Percentiles rank a stretch among this genome's conserved stretches.
Conservation (phyloP, 345 rosid genomes). For the Bruguiera gymnorhiza region DNA sequence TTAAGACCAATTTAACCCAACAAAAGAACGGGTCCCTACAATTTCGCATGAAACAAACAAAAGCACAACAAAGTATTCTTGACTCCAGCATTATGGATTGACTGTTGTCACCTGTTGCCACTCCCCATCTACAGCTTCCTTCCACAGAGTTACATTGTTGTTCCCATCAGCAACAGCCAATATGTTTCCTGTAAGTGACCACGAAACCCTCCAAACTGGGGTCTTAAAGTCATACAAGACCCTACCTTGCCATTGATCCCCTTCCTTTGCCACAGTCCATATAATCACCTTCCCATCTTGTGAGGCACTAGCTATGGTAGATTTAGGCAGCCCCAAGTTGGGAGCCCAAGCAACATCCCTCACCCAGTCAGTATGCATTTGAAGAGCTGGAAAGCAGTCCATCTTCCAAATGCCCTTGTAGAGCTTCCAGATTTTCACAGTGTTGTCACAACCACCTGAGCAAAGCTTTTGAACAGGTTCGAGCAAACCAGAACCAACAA, state of each 20-base stretch:
- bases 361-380: slow-evolving; percentile 26
- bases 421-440: slow-evolving; percentile 28
- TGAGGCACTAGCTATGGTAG: slow-evolving; percentile 26
- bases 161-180: slow-evolving; percentile 26
- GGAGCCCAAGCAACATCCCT: slow-evolving; percentile 29
- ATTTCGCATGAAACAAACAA: background rate
- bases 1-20: background rate
- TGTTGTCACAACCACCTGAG: slow-evolving; percentile 26
- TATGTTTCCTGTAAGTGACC: slow-evolving; percentile 26
- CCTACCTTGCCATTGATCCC: slow-evolving; percentile 22
- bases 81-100: slow-evolving; percentile 8
- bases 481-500: slow-evolving; percentile 17
- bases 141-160: slow-evolving; percentile 20
- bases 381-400: slow-evolving; percentile 29
- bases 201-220: slow-evolving; percentile 26
- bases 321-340: slow-evolving; percentile 26
- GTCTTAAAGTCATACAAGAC: slow-evolving; percentile 23
- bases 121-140: slow-evolving; percentile 29
- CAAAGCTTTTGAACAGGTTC: slow-evolving; percentile 27
- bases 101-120: slow-evolving; percentile 30
- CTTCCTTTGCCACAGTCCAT: slow-evolving; percentile 25
- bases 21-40: background rate
- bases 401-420: slow-evolving; percentile 20
- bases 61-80: background rate
- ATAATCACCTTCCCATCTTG: slow-evolving; percentile 23